These are phyloP conservation scores for Herpetospermum pedunculosum DNA, from an alignment of 306 rosid genomes.

Conservation along the genomic window DNA sequence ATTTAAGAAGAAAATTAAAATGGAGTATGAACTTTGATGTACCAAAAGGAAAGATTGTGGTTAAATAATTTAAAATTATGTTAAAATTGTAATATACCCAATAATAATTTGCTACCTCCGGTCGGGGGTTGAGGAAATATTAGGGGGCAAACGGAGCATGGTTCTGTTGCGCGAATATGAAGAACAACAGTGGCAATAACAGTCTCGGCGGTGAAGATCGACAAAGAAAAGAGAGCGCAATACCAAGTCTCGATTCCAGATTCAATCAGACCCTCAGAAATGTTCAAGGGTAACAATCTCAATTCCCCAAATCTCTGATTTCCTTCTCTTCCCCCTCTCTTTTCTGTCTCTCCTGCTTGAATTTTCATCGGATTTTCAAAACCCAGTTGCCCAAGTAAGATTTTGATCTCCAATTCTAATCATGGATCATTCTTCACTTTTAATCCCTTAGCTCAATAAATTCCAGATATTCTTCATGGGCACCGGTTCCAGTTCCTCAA, in stretches of 20 bases:
- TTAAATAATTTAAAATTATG: too few species aligned
- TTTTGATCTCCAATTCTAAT: neutral
- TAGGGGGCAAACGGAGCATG: constrained; percentile 9
- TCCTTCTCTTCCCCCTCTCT: neutral
- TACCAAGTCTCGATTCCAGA: constrained; percentile 53
- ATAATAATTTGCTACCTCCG: constrained; percentile 2
- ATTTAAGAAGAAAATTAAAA: too few species aligned
- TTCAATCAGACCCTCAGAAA: constrained; percentile 84
- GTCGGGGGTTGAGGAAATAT: constrained; percentile 5
- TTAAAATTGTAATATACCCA: neutral
- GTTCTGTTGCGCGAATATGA: constrained; percentile 39
- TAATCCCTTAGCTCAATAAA: neutral
- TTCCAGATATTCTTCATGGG: neutral
- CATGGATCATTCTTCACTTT: neutral
- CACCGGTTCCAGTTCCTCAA: neutral
- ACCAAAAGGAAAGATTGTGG: too few species aligned
- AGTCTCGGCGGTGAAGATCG: constrained; percentile 31
- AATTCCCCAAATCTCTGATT: neutral
- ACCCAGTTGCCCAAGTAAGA: neutral
- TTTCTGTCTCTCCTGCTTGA: neutral
- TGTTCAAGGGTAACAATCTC: constrained; percentile 66
- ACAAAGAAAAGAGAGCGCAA: constrained; percentile 30
- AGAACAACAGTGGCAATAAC: constrained; percentile 33
- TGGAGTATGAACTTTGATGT: too few species aligned
- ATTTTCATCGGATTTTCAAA: neutral